Conservation (phyloP, 1,139 yeast genomes). For the Suhomyces atakaporum region DNA sequence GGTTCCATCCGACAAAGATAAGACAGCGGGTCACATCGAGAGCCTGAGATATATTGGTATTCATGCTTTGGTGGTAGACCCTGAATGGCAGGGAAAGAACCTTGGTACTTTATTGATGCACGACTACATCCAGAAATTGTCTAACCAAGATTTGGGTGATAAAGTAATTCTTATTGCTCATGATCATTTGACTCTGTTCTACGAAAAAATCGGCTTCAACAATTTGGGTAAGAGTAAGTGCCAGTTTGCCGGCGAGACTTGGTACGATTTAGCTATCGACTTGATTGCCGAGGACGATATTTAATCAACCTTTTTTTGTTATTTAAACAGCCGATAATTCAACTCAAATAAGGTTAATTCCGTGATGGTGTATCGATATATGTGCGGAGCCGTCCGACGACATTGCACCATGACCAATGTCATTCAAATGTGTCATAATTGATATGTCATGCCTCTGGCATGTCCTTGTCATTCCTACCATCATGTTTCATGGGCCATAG, state of each 20-base stretch:
- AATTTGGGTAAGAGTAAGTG: constrained; percentile 64
- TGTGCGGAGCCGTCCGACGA: too few species aligned
- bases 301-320: neutral
- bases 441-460: too few species aligned
- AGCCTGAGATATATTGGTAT: constrained; percentile 73
- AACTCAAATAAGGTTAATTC: too few species aligned
- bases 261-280: constrained; percentile 69
- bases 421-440: too few species aligned
- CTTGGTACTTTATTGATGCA: constrained; percentile 81
- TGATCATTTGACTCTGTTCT: constrained; percentile 68
- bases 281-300: constrained; percentile 61
- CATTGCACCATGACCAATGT: too few species aligned
- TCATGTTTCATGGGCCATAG: too few species aligned
- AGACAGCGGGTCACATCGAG: constrained; percentile 71
- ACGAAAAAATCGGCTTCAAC: constrained; percentile 75
- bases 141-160: constrained; percentile 85
- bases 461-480: too few species aligned
- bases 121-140: constrained; percentile 87
- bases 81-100: constrained; percentile 77
- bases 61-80: constrained; percentile 78
- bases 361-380: too few species aligned
- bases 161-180: constrained; percentile 75
- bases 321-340: too few species aligned
- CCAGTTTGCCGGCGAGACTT: constrained; percentile 57
- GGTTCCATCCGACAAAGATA: constrained; percentile 45